Percentiles rank a stretch among this genome's conserved stretches.
phyloP scores from a whole-genome alignment of 129 eudicot genomes.

The Pseudognaphalium luteoalbum region DNA sequence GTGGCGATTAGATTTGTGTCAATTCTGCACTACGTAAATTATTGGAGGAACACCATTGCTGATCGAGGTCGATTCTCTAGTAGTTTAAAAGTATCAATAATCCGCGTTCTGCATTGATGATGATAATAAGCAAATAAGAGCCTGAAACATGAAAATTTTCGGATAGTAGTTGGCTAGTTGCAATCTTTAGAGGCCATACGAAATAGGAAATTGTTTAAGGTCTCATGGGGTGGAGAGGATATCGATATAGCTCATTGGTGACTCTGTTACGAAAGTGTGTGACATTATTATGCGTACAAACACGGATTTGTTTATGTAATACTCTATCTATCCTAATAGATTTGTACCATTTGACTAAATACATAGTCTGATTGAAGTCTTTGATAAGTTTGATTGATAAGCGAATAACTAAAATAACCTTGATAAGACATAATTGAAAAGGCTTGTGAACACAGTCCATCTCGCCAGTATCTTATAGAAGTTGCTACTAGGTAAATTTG shows the following conservation, averaged over 20 bases:
- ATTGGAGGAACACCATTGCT: not conserved
- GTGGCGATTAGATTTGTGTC: not conserved
- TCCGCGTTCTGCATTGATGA: not conserved
- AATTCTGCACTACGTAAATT: slow-evolving; percentile 6
- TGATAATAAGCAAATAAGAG: not conserved
- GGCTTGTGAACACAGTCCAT: not conserved
- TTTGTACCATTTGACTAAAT: not conserved
- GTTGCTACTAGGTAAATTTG: not conserved
- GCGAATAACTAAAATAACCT: not conserved
- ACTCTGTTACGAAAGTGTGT: no score
- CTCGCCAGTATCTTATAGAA: not conserved
- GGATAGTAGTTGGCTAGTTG: not conserved
- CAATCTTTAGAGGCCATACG: not conserved
- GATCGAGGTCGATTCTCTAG: not conserved
- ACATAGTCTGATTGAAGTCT: slow-evolving; percentile 3
- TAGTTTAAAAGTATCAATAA: not conserved
- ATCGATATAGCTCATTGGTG: no score
- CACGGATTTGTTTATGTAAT: not conserved
- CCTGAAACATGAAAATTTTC: not conserved
- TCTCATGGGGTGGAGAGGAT: not conserved
- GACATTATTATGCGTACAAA: no score
- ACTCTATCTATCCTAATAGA: not conserved
- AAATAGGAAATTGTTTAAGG: not conserved
- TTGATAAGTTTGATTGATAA: not conserved
- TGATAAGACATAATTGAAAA: not conserved